Conservation (phyloP, 2,329 filamentous ascomycete genomes). For the Xylariomycetidae sp. region DNA sequence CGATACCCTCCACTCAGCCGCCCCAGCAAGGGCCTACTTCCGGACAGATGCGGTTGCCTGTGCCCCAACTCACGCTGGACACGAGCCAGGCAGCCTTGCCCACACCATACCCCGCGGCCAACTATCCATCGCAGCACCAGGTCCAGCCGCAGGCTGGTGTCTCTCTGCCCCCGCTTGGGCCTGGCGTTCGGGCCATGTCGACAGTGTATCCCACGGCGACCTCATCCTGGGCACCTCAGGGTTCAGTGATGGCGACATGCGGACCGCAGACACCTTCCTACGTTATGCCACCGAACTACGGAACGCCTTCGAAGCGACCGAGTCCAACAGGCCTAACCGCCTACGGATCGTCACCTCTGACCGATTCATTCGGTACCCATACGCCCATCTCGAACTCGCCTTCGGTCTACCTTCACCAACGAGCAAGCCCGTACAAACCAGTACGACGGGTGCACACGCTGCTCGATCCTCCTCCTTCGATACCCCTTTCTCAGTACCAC, state of each 20-base stretch:
- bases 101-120: slow-evolving; percentile 26
- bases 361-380: slow-evolving; percentile 54
- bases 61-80: slow-evolving; percentile 65
- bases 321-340: slow-evolving; percentile 44
- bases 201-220: slow-evolving; percentile 60
- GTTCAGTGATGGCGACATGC: slow-evolving; percentile 24
- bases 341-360: slow-evolving; percentile 64
- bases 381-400: slow-evolving; percentile 75
- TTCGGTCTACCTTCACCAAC: slow-evolving; percentile 78
- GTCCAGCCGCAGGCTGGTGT: no score
- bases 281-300: slow-evolving; percentile 30
- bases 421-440: slow-evolving; percentile 87
- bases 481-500: slow-evolving; percentile 70
- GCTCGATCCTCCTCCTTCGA: slow-evolving; percentile 78
- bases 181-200: slow-evolving; percentile 65
- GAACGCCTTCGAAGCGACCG: slow-evolving; percentile 48
- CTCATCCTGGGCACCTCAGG: slow-evolving; percentile 32
- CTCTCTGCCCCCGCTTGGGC: slow-evolving; percentile 57
- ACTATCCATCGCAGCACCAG: slow-evolving; percentile 36
- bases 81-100: slow-evolving; percentile 32
- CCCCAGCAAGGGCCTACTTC: slow-evolving; percentile 10
- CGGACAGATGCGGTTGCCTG: slow-evolving; percentile 50
- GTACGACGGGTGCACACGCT: slow-evolving; percentile 85
- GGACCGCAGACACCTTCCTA: slow-evolving; percentile 27
- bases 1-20: slow-evolving; percentile 17